phyloP scores from a whole-genome alignment of 106 monocot genomes.

The Phalaenopsis equestris region DNA sequence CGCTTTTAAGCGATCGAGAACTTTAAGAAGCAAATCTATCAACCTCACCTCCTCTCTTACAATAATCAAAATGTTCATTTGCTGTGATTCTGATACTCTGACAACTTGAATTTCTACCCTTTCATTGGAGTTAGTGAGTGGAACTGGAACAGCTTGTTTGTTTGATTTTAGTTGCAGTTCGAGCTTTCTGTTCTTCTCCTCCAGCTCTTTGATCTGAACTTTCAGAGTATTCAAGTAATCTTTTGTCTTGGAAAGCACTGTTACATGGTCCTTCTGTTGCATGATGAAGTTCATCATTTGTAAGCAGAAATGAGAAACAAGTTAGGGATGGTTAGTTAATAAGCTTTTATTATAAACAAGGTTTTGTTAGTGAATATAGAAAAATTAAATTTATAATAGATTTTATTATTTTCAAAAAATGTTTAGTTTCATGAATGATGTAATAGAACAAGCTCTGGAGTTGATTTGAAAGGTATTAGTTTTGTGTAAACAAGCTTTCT shows the following conservation, averaged over 20 bases:
- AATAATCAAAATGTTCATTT: constrained; percentile 29
- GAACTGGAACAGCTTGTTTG: not conserved
- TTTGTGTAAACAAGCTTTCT: too few relatives aligned
- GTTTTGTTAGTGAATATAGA: too few relatives aligned
- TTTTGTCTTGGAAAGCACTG: constrained; percentile 15
- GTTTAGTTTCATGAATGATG: too few relatives aligned
- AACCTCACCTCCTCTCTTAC: constrained; percentile 39
- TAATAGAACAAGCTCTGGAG: too few relatives aligned
- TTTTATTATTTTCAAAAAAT: too few relatives aligned
- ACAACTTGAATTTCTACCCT: constrained; percentile 28
- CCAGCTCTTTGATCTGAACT: constrained; percentile 14
- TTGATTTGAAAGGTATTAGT: too few relatives aligned
- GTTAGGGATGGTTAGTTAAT: too few relatives aligned
- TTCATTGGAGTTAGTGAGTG: constrained; percentile 13
- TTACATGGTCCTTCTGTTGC: constrained; percentile 15
- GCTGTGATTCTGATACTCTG: constrained; percentile 18
- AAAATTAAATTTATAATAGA: too few relatives aligned
- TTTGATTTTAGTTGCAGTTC: constrained; percentile 18
- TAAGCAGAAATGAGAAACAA: too few relatives aligned
- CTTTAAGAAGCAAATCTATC: constrained; percentile 32
- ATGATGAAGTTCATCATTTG: too few relatives aligned
- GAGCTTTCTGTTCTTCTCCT: constrained; percentile 37
- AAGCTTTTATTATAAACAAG: too few relatives aligned
- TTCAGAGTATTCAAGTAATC: constrained; percentile 16
- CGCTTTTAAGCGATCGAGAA: constrained; percentile 48